Evolutionary conservation across 768 basidiomycete genomes (phyloP).

Genomic region (Amanita subjunquillea): DNA sequence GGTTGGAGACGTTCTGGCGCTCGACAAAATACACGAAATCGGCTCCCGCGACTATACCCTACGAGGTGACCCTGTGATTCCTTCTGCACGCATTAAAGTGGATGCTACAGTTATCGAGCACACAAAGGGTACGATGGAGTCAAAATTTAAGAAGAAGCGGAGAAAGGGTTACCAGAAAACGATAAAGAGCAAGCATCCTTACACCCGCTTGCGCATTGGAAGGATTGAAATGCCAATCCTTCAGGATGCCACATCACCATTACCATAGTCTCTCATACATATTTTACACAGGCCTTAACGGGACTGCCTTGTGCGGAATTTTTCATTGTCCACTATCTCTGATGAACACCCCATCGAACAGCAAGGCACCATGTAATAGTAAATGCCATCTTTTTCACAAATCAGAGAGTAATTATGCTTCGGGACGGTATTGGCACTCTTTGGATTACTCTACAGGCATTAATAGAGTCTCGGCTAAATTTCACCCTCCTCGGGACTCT

Average conservation of each 20-base stretch:
- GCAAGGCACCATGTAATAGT: too few relatives aligned
- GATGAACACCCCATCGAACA: too few relatives aligned
- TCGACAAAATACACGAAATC: slow-evolving; percentile 86
- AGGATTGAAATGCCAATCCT: slow-evolving; percentile 39
- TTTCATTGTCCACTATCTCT: too few relatives aligned
- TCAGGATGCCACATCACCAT: slow-evolving; percentile 12
- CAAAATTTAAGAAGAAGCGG: slow-evolving; percentile 92
- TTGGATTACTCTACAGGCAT: too few relatives aligned
- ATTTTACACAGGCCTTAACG: not conserved
- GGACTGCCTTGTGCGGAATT: not conserved
- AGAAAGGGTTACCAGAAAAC: slow-evolving; percentile 97
- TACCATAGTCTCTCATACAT: slow-evolving; percentile 10
- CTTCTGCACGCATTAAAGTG: slow-evolving; percentile 56
- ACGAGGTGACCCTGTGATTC: slow-evolving; percentile 65
- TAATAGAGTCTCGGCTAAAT: slow-evolving; percentile 33
- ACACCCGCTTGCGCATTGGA: slow-evolving; percentile 90
- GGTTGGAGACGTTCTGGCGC: slow-evolving; percentile 75
- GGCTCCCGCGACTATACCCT: slow-evolving; percentile 94
- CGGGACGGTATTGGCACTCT: too few relatives aligned
- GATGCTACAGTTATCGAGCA: slow-evolving; percentile 94
- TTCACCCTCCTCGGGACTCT: slow-evolving; percentile 84
- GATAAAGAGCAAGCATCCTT: slow-evolving; percentile 88
- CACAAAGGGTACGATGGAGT: slow-evolving; percentile 89
- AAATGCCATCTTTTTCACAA: too few relatives aligned
- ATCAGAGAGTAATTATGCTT: too few relatives aligned